phyloP scores from a whole-genome alignment of 2,329 filamentous ascomycete genomes.

The Biscogniauxia sp. region DNA sequence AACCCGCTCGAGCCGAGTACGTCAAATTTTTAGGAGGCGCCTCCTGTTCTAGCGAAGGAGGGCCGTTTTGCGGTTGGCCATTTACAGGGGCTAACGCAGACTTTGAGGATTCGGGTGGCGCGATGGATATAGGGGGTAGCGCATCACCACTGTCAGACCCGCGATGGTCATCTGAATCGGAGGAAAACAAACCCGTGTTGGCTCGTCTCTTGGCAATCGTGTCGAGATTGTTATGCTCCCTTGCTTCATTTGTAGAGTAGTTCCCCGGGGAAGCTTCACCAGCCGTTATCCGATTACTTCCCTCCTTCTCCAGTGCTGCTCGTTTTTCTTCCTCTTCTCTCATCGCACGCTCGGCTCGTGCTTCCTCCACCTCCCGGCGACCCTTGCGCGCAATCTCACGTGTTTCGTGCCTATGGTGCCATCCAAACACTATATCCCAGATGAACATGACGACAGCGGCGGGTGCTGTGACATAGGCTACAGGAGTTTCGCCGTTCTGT shows the following conservation, averaged over 20 bases:
- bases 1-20: too few relatives aligned
- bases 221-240: neutral
- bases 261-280: neutral
- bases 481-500: slow-evolving; percentile 49
- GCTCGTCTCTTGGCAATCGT: neutral
- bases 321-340: slow-evolving; percentile 32
- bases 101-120: neutral
- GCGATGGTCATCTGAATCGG: neutral
- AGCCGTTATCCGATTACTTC: neutral
- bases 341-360: slow-evolving; percentile 38
- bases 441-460: slow-evolving; percentile 66
- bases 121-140: neutral
- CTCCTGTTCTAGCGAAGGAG: neutral
- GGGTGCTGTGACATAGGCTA: slow-evolving; percentile 68
- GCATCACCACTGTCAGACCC: neutral
- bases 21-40: too few relatives aligned
- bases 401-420: slow-evolving; percentile 61
- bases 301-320: slow-evolving; percentile 6
- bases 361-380: slow-evolving; percentile 45
- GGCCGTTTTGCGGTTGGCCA: neutral
- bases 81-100: neutral
- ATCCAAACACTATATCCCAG: slow-evolving; percentile 65
- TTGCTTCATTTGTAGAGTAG: neutral
- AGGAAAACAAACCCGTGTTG: neutral
- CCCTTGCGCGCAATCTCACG: slow-evolving; percentile 59